Conservation (phyloP, 352 stramenopile genomes). For the Pilasporangium apinafurcum region DNA sequence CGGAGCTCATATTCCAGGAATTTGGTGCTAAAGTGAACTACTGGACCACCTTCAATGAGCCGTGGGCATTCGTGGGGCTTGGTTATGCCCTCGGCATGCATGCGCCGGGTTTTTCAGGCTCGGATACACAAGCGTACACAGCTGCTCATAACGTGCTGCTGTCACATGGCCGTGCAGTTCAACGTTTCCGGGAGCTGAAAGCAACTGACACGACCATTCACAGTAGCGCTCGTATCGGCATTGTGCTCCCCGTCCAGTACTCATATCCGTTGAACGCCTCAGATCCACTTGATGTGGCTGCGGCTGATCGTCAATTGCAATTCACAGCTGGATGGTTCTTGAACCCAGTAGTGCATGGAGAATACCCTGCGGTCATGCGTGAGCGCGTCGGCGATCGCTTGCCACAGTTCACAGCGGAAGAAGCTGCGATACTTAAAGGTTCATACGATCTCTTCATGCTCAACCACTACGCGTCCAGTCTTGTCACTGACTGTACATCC, state of each 20-base stretch:
- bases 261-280: constrained; percentile 69
- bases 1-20: constrained; percentile 85
- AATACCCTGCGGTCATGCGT: constrained; percentile 91
- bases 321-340: constrained; percentile 91
- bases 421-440: constrained; percentile 59
- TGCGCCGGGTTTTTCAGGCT: constrained; percentile 32
- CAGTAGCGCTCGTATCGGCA: constrained; percentile 78
- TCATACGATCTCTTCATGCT: constrained; percentile 92
- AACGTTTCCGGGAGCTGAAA: constrained; percentile 81
- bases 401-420: constrained; percentile 76
- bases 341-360: constrained; percentile 82
- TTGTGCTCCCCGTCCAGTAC: constrained; percentile 85
- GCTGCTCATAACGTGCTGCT: constrained; percentile 87
- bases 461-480: constrained; percentile 90
- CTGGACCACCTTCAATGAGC: constrained; percentile 95
- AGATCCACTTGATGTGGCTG: constrained; percentile 31
- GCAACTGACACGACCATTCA: constrained; percentile 14
- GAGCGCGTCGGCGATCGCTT: constrained; percentile 71
- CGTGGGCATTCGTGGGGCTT: constrained; percentile 76
- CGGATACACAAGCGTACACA: constrained; percentile 38
- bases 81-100: constrained; percentile 79
- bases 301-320: constrained; percentile 81
- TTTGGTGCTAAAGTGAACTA: constrained; percentile 90
- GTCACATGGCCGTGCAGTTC: constrained; percentile 83
- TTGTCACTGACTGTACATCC: constrained; percentile 43